Evolutionary conservation across 2,329 filamentous ascomycete species (phyloP).

Genomic region (Pezicula rhizophila): DNA sequence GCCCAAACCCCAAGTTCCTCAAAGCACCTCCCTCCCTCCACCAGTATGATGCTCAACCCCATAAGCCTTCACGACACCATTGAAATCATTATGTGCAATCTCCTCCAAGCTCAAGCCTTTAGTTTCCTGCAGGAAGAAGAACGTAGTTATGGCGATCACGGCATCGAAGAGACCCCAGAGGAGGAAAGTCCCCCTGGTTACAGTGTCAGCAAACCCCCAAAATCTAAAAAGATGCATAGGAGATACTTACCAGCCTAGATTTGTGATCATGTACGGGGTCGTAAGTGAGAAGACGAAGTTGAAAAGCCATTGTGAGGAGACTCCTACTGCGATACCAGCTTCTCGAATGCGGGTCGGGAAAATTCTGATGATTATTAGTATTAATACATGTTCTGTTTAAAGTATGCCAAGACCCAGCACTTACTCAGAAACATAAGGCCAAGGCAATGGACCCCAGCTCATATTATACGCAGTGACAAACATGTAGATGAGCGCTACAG

Average conservation of each 20-base stretch:
- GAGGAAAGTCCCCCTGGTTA: constrained; percentile 31
- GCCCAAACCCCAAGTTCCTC: no score
- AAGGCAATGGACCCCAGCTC: constrained; percentile 44
- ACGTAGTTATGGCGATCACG: constrained; percentile 37
- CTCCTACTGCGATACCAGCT: constrained; percentile 43
- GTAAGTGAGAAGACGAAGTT: constrained; percentile 44
- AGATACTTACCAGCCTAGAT: constrained; percentile 32
- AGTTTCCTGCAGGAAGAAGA: constrained; percentile 57
- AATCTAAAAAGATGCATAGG: no score
- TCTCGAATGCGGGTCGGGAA: constrained; percentile 46
- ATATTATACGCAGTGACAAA: constrained; percentile 47
- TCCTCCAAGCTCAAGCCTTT: constrained; percentile 64
- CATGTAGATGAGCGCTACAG: constrained; percentile 48
- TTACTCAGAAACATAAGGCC: constrained; percentile 40
- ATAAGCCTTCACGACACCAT: neutral
- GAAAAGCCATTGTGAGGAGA: constrained; percentile 44
- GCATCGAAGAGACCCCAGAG: constrained; percentile 39
- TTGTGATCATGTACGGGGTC: constrained; percentile 44
- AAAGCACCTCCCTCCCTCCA: no score
- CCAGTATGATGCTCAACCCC: neutral
- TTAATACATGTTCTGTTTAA: neutral
- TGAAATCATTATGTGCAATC: constrained; percentile 22
- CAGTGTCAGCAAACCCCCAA: neutral
- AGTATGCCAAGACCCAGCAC: constrained; percentile 17
- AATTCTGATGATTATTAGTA: constrained; percentile 30